Percentiles rank a stretch among this genome's conserved stretches.
Conservation (phyloP, 1,284 basidiomycete species). For the Phylloporus gajari region DNA sequence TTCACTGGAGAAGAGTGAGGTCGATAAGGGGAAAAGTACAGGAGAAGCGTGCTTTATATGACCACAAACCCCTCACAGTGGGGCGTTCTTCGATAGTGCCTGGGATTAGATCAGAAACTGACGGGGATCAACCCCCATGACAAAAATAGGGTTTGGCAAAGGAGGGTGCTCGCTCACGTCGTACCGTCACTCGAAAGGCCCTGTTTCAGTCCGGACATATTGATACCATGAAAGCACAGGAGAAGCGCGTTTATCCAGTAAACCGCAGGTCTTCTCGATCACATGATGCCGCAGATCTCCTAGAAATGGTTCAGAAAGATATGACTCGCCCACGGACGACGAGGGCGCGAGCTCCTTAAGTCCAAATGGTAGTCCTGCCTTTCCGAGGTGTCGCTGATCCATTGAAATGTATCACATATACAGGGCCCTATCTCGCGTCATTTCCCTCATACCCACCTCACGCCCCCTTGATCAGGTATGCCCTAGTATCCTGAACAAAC, state of each 20-base stretch:
- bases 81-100: neutral
- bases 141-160: neutral
- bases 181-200: neutral
- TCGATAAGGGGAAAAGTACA: neutral
- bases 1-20: neutral
- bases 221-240: neutral
- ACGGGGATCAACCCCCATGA: conserved; percentile 15
- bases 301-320: conserved; percentile 14
- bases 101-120: neutral
- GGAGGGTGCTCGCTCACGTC: neutral
- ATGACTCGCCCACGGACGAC: neutral
- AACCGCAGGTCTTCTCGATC: neutral
- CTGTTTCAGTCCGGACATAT: neutral
- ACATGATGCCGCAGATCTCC: conserved; percentile 13
- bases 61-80: neutral
- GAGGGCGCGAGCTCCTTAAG: conserved; percentile 10
- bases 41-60: conserved; percentile 13
- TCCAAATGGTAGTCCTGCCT: conserved; percentile 17
- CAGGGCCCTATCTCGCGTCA: neutral
- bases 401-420: conserved; percentile 34
- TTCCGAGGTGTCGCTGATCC: conserved; percentile 7
- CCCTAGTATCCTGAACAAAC: neutral
- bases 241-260: neutral
- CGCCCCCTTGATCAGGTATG: conserved; percentile 12
- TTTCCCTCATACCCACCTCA: neutral